These are phyloP conservation scores for Backusella tarrabulga DNA, from an alignment of 192 early-diverging fungal species.

Conservation along the genomic window DNA sequence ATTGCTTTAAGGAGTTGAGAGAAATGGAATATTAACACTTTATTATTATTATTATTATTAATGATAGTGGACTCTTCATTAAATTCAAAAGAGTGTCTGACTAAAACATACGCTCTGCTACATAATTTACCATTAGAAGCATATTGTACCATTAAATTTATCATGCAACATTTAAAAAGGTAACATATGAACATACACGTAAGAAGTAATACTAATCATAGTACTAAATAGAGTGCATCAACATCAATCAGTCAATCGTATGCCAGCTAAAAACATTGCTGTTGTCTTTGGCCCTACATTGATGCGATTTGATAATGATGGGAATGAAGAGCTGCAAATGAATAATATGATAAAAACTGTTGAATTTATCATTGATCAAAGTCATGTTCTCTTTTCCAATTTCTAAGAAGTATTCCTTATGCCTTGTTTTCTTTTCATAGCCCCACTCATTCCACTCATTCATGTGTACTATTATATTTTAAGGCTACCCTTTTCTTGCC, in stretches of 20 bases:
- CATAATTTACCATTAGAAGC: constrained; percentile 56
- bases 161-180: constrained; percentile 66
- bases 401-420: background rate
- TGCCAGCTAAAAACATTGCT: constrained; percentile 87
- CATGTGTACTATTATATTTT: background rate
- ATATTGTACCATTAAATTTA: constrained; percentile 56
- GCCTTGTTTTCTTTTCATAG: background rate
- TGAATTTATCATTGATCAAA: constrained; percentile 66
- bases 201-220: background rate
- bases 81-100: background rate
- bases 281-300: constrained; percentile 94
- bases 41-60: background rate
- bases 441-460: background rate
- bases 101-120: constrained; percentile 15
- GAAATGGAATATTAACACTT: background rate
- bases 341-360: constrained; percentile 63
- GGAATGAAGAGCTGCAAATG: constrained; percentile 68
- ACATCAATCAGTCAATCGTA: constrained; percentile 63
- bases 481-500: background rate
- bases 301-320: constrained; percentile 58
- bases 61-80: background rate
- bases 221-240: constrained; percentile 3
- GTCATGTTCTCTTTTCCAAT: constrained; percentile 22
- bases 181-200: background rate
- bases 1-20: background rate